These are phyloP conservation scores for Trypanosoma congolense DNA, from an alignment of 208 protist genomes.

Conservation along the genomic window DNA sequence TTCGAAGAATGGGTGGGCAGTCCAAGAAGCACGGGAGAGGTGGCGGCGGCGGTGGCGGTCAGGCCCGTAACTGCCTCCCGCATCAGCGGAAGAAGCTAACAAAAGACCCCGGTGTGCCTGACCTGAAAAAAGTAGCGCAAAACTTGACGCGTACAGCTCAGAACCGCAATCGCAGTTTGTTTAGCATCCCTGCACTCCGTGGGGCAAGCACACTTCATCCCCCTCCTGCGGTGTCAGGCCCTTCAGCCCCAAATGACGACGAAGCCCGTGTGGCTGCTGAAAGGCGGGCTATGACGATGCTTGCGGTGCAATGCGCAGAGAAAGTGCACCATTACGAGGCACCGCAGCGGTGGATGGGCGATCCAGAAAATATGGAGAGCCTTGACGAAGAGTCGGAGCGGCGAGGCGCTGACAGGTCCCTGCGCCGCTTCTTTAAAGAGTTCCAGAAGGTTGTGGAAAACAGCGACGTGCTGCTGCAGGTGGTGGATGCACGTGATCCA, in stretches of 20 bases:
- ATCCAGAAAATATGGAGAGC: slow-evolving; percentile 26
- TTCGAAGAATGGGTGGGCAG: slow-evolving; percentile 68
- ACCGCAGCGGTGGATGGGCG: slow-evolving; percentile 27
- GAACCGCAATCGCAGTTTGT: slow-evolving; percentile 58
- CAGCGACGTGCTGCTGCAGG: slow-evolving; percentile 96
- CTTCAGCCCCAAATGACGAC: slow-evolving; percentile 12
- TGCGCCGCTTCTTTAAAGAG: slow-evolving; percentile 87
- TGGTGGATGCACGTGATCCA: slow-evolving; percentile 96
- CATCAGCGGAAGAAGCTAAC: slow-evolving; percentile 47
- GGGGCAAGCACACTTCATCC: slow-evolving; percentile 9
- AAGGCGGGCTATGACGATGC: slow-evolving; percentile 60
- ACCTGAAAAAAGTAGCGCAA: slow-evolving; percentile 60
- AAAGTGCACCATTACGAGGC: slow-evolving; percentile 73
- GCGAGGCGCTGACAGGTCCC: slow-evolving; percentile 56
- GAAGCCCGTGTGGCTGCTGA: slow-evolving; percentile 41
- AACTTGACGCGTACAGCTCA: slow-evolving; percentile 60
- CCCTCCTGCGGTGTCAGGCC: not conserved
- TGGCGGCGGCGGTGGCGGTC: slow-evolving; percentile 37
- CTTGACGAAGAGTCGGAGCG: slow-evolving; percentile 46
- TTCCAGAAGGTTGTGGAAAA: slow-evolving; percentile 90
- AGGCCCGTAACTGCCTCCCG: slow-evolving; percentile 25
- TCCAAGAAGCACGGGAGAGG: slow-evolving; percentile 83
- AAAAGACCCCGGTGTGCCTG: slow-evolving; percentile 77
- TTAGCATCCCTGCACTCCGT: slow-evolving; percentile 49
- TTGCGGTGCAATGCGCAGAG: slow-evolving; percentile 71